Evolutionary conservation across 1,284 basidiomycete species (phyloP), one percentile per base, ranked within the genome.

Genomic region (Cryptococcus sp.): DNA sequence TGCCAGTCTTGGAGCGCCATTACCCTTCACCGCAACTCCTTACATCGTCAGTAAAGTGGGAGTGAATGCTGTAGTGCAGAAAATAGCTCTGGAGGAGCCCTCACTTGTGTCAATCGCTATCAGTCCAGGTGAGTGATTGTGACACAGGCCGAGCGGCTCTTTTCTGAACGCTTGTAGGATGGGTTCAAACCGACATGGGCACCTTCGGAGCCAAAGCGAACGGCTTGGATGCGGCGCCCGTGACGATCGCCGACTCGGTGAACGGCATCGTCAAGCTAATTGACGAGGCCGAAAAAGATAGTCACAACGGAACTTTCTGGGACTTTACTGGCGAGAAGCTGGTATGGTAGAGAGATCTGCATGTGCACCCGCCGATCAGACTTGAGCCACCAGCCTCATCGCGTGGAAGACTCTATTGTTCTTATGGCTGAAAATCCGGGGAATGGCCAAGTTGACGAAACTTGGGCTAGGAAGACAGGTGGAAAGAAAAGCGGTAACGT

Each of bases 31-130:
- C 1, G 26, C 25, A 4, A 46, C 38, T 16, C 45, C 61, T 19
- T 68, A 68, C 45, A 58, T 59, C 3, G 49, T 50, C 15, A 59
- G 54, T 39, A 68, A 68, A 49, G 64, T 58, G 16, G 63, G 62
- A 1, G 50, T 58, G 11, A 68, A 68, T 46, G 60, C 50, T 40
- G 2, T 68, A 16, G 50, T 49, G 19, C 41, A 45, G 3, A 62
- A 55, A 50, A 57, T 68, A 25, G 57, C 58, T 39, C 34, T 46
- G 22, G 59, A 65, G 38, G 40, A 26, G 13, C 13, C 29, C 13
- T 4, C 29, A 34, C 13, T 34, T 34, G 29, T 34, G 8, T 34
- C 29, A 13, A 34, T 34, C 8, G 29, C 29, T 7, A 34, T 34
- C 29, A 34, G 29, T 34, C 29, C 29, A 34, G 29, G 29, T 34